phyloP scores from a whole-genome alignment of 768 basidiomycete species.

The Lepiota brunneoincarnata region DNA sequence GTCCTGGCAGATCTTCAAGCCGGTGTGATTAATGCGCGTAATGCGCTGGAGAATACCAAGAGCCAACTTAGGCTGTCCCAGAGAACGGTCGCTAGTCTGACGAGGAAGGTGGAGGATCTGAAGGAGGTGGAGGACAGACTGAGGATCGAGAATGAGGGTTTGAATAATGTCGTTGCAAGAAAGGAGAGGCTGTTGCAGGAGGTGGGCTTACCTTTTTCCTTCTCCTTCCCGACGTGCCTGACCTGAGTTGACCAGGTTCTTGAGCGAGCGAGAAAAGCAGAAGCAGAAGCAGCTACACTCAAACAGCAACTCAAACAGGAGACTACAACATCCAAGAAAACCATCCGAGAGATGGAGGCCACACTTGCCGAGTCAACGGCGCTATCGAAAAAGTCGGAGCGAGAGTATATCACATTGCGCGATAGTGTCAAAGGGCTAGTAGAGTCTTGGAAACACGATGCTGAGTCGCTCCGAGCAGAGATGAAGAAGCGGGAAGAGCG shows the following conservation, averaged over 20 bases:
- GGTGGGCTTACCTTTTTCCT: constrained; percentile 34
- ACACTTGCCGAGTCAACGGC: constrained; percentile 72
- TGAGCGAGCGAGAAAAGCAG: constrained; percentile 84
- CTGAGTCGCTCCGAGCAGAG: constrained; percentile 68
- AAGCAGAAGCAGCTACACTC: constrained; percentile 65
- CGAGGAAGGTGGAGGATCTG: constrained; percentile 83
- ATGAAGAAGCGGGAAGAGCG: constrained; percentile 74
- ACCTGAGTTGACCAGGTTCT: constrained; percentile 52
- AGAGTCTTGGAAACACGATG: constrained; percentile 72
- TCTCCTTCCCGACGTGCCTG: not conserved
- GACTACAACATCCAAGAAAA: constrained; percentile 68
- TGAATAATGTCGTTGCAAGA: constrained; percentile 84
- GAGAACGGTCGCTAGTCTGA: constrained; percentile 79
- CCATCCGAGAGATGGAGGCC: constrained; percentile 77
- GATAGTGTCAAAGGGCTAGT: constrained; percentile 74
- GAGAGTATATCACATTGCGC: constrained; percentile 78
- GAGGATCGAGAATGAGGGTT: constrained; percentile 79
- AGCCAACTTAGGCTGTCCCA: constrained; percentile 78
- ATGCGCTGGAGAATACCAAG: constrained; percentile 85
- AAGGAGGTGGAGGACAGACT: constrained; percentile 85
- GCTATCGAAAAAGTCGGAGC: constrained; percentile 74
- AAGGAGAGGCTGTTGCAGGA: constrained; percentile 88
- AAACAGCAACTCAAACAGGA: constrained; percentile 75
- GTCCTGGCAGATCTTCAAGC: constrained; percentile 86
- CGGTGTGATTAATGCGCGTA: constrained; percentile 74